phyloP scores from a whole-genome alignment of 2,329 filamentous ascomycete genomes.

The Penicillium sp. region DNA sequence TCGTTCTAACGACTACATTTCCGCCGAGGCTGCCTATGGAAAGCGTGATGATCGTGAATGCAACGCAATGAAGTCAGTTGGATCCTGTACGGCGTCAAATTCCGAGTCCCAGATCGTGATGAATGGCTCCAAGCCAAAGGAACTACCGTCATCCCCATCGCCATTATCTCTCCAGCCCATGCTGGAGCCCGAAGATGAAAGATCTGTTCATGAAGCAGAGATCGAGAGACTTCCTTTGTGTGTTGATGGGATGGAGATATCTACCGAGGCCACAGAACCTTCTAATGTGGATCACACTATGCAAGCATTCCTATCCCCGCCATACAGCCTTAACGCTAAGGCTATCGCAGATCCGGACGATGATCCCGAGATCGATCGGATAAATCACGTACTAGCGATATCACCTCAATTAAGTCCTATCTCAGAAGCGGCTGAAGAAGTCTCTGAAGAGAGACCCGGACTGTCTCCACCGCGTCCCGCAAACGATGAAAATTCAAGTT shows the following conservation, averaged over 20 bases:
- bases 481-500: neutral
- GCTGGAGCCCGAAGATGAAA: neutral
- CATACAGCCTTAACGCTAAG: neutral
- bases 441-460: neutral
- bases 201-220: neutral
- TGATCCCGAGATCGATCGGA: neutral
- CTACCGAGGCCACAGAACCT: neutral
- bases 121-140: neutral
- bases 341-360: conserved; percentile 1
- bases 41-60: neutral
- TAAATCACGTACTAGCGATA: conserved; percentile 1
- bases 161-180: conserved; percentile 15
- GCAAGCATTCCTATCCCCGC: neutral
- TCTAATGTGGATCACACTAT: neutral
- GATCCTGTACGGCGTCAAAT: neutral
- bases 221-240: neutral
- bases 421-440: conserved; percentile 11
- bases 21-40: neutral
- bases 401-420: conserved; percentile 15
- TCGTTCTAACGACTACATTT: neutral
- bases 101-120: neutral
- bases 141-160: conserved; percentile 15
- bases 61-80: neutral
- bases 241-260: neutral
- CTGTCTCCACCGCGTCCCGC: neutral